A percentile compares a stretch with the other conserved stretches of the same genome.
Evolutionary conservation across 1,139 yeast species (phyloP).

Genomic region (Zygotorulaspora mrakii): DNA sequence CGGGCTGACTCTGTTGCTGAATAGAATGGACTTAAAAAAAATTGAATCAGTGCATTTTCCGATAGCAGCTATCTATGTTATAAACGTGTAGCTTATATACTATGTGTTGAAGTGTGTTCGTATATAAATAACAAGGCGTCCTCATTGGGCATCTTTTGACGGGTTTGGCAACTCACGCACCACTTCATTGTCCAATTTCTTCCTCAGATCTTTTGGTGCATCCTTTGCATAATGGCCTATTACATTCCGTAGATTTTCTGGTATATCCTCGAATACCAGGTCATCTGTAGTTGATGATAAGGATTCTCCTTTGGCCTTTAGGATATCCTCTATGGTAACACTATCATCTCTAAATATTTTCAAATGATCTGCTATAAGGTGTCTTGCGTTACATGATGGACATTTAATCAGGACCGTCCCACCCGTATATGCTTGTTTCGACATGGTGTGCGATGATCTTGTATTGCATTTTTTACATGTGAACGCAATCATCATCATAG

Average conservation of each 20-base stretch:
- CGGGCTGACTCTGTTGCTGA: too few species aligned
- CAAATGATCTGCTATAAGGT: slow-evolving; percentile 88
- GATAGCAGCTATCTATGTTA: too few species aligned
- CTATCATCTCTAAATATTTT: slow-evolving; percentile 70
- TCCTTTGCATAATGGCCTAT: slow-evolving; percentile 66
- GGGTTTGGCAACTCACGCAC: slow-evolving; percentile 21
- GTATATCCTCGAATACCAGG: slow-evolving; percentile 68
- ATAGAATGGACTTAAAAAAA: too few species aligned
- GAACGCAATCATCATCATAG: slow-evolving; percentile 81
- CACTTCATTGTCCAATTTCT: slow-evolving; percentile 20
- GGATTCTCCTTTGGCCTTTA: slow-evolving; percentile 70
- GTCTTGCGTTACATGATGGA: slow-evolving; percentile 86
- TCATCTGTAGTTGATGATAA: slow-evolving; percentile 61
- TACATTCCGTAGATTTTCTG: slow-evolving; percentile 52
- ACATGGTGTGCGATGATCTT: slow-evolving; percentile 79
- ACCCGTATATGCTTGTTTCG: slow-evolving; percentile 82
- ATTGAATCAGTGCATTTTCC: too few species aligned
- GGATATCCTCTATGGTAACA: slow-evolving; percentile 75
- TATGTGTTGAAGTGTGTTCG: too few species aligned
- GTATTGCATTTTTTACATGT: slow-evolving; percentile 87
- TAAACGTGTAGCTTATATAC: too few species aligned
- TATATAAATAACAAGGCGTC: too few species aligned
- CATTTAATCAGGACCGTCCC: slow-evolving; percentile 91
- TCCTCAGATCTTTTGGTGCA: slow-evolving; percentile 43
- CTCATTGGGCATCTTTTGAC: slow-evolving; percentile 3